These are phyloP conservation scores for Serpula lacrymans DNA, from an alignment of 768 basidiomycete genomes.

Conservation along the genomic window DNA sequence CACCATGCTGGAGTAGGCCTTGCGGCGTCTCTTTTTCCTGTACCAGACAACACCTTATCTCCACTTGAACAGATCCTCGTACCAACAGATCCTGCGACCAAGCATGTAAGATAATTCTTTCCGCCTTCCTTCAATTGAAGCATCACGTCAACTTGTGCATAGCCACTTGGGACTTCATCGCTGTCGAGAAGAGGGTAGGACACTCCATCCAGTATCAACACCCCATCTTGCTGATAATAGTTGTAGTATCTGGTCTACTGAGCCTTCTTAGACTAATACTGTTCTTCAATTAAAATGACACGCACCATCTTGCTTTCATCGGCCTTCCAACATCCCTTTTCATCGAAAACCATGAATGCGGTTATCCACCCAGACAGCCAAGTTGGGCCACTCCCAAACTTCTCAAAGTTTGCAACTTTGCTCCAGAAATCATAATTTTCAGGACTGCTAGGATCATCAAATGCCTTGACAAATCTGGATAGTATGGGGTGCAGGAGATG, in stretches of 20 bases:
- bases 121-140: slow-evolving; percentile 25
- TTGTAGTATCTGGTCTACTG: too few relatives aligned
- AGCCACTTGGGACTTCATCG: slow-evolving; percentile 9
- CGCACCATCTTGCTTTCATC: too few relatives aligned
- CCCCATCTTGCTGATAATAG: too few relatives aligned
- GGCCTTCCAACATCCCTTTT: slow-evolving; percentile 11
- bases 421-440: slow-evolving; percentile 15
- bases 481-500: slow-evolving; percentile 21
- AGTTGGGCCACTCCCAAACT: slow-evolving; percentile 10
- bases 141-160: slow-evolving; percentile 10
- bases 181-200: too few relatives aligned
- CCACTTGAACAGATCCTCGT: slow-evolving; percentile 21
- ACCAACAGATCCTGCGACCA: slow-evolving; percentile 28
- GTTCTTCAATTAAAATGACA: too few relatives aligned
- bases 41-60: slow-evolving; percentile 3
- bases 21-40: slow-evolving; percentile 5
- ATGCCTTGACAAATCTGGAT: slow-evolving; percentile 18
- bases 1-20: slow-evolving; percentile 8
- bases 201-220: too few relatives aligned
- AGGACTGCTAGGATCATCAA: slow-evolving; percentile 16
- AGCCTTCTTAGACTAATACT: too few relatives aligned
- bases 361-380: slow-evolving; percentile 25
- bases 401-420: slow-evolving; percentile 11
- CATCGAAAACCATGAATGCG: slow-evolving; percentile 18
- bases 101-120: slow-evolving; percentile 16